Evolutionary conservation across 2,329 filamentous ascomycete genomes (phyloP), one percentile per base, ranked within the genome.

Genomic region (Arthroderma sp.): DNA sequence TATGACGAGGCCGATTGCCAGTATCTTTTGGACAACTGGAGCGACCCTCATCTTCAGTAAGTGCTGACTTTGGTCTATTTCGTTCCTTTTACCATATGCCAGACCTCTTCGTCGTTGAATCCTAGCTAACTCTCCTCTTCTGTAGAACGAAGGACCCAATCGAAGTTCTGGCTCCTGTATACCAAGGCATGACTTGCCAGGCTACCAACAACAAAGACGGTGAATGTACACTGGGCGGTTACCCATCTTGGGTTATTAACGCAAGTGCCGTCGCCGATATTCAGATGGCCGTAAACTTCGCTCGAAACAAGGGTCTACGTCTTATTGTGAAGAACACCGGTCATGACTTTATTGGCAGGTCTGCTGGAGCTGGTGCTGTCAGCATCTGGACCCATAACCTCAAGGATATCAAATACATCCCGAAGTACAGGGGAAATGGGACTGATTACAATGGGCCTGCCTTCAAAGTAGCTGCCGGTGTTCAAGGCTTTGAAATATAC

Each of bases 281-380:
- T 10, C 48, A 51, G 36, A 8, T 38, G 10, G 60, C 58, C 7
- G 63, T 53, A 46, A n/a, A 53, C 58, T 46, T 51, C 57, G 10
- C 36, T 43, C 8, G 49, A 48, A 10, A 53, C 48, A 4, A 51
- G 60, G 39, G 56, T 38, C 55, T 71, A 32, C 61, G 68, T 4
- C 53, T 70, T 1, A 57, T 65, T 28, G 66, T 78, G 48, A 68
- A 71, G 47, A 76, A 76, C 50, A 77, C 73, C 0, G 74, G 73
- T 2, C 73, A 77, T 52, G 73, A 77, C 46, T 41, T 29, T 31
- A 9, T 29, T 29, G 80, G 78, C 36, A 73, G 74, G 37, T 77
- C 73, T 0, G 78, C 77, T 0, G 80, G 79, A 11, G 71, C 70
- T 29, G 78, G 78, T 1, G 66, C 51, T 4, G 48, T 63, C 27